Percentiles rank a stretch among this genome's conserved stretches.
phyloP scores from a whole-genome alignment of 1,139 yeast species.

The Nematodospora anomalae region DNA sequence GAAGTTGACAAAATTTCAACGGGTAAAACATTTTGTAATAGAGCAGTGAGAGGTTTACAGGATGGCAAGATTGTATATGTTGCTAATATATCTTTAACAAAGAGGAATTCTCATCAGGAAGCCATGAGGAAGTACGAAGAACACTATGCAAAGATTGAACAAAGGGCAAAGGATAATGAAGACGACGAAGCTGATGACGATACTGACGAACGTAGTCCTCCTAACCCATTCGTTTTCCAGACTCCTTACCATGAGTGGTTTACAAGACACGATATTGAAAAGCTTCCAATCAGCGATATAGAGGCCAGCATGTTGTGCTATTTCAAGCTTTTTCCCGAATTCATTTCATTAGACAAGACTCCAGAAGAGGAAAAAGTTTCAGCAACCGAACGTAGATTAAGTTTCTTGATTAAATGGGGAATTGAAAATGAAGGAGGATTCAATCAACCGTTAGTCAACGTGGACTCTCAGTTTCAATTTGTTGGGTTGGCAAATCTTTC shows the following conservation, averaged over 20 bases:
- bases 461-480: conserved; percentile 39
- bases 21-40: conserved; percentile 62
- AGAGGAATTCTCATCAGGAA: conserved; percentile 28
- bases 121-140: conserved; percentile 27
- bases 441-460: conserved; percentile 16
- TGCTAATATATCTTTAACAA: conserved; percentile 54
- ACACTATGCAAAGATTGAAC: conserved; percentile 18
- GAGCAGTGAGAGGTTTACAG: conserved; percentile 59
- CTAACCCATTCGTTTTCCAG: conserved; percentile 40
- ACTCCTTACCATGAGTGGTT: conserved; percentile 38
- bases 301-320: conserved; percentile 22
- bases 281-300: conserved; percentile 19
- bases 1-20: conserved; percentile 36
- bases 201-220: conserved; percentile 23
- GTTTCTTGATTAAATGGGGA: conserved; percentile 47
- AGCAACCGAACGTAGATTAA: conserved; percentile 37
- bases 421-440: conserved; percentile 25
- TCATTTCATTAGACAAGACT: conserved; percentile 27
- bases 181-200: conserved; percentile 28
- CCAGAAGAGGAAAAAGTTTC: conserved; percentile 25
- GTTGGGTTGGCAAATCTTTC: conserved; percentile 64
- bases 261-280: conserved; percentile 18
- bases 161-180: conserved; percentile 23
- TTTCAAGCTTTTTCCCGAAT: conserved; percentile 44
- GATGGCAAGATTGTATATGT: conserved; percentile 49